Evolutionary conservation across 108 stramenopile genomes (phyloP).

Genomic region (Pelagomonas calceolata): DNA sequence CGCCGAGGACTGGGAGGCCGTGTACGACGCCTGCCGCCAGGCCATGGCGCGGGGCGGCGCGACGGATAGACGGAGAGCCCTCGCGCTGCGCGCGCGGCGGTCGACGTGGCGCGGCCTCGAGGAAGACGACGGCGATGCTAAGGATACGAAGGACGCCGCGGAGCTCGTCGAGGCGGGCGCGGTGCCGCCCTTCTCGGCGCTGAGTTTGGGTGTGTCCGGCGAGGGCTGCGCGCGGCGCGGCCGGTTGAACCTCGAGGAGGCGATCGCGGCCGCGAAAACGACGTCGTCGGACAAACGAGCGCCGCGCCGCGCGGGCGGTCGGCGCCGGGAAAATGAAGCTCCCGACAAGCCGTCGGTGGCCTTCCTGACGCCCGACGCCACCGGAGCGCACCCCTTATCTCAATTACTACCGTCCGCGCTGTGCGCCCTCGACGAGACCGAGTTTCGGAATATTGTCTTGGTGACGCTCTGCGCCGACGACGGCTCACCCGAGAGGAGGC

Average conservation of each 20-base stretch:
- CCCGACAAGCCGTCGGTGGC: neutral
- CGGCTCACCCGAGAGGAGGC: neutral
- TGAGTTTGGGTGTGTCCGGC: neutral
- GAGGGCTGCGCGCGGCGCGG: neutral
- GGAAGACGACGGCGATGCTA: neutral
- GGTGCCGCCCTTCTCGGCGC: neutral
- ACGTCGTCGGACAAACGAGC: too few relatives aligned
- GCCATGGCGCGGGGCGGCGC: neutral
- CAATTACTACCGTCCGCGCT: neutral
- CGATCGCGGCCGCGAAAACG: neutral
- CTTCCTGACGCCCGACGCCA: neutral
- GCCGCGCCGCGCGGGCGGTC: too few relatives aligned
- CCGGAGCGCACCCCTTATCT: neutral
- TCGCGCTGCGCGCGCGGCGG: neutral
- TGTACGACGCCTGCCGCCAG: neutral
- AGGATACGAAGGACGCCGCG: neutral
- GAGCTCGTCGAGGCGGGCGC: neutral
- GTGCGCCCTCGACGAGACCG: neutral
- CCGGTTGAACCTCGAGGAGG: neutral
- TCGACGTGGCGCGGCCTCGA: neutral
- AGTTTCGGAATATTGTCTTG: neutral
- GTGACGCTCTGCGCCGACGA: neutral
- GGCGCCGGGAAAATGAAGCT: too few relatives aligned
- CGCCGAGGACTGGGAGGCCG: neutral
- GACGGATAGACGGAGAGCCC: neutral